Evolutionary conservation across 163 green algal species (phyloP), one percentile per base, ranked within the genome.

Genomic region (Coccomyxa subellipsoidea): DNA sequence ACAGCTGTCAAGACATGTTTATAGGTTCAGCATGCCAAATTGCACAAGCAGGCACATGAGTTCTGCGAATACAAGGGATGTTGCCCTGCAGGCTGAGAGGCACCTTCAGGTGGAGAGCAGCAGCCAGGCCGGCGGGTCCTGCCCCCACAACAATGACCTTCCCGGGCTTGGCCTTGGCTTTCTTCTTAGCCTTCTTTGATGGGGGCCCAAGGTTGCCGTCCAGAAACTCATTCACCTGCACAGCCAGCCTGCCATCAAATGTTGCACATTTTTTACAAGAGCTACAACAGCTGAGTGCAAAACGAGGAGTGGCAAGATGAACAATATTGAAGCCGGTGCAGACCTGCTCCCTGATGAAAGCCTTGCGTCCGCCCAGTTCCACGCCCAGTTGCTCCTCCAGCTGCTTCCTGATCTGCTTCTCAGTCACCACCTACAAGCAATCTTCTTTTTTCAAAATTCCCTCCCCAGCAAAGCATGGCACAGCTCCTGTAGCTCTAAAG

Each of bases 121-220:
- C 47, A 47, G 15, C 12, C 39, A 72, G 39, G 40, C 76, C 76
- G 4, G 31, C 76, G 21, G 76, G 76, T 18, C 94, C 94, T 69
- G 90, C 94, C n/a, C 94, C 94, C 76, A 93, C 90, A 71, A 98
- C 92, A 7, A 93, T 94, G 0, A 97, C 90, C 71, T 87, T 92
- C 36, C 92, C 81, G 7, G 88, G 84, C 87, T 93, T 90, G 5
- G 76, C 85, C 92, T 9, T 91, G 89, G 21, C 53, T 72, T 36
- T 70, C 27, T 72, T 54, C 69, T 72, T 6, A 70, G 9, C 36
- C 77, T 83, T 40, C 35, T 73, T 73, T 0, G 70, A 31, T 77
- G 76, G 38, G 31, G 38, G 54, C 37, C 54, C 15, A 32, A 83
- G 71, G 76, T 81, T 23, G 38, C 76, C 69, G 23, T 85, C 53